Percentiles rank a stretch among this genome's conserved stretches.
These are phyloP conservation scores for Pleurotus platypus DNA, from an alignment of 768 basidiomycete species.

Conservation along the genomic window DNA sequence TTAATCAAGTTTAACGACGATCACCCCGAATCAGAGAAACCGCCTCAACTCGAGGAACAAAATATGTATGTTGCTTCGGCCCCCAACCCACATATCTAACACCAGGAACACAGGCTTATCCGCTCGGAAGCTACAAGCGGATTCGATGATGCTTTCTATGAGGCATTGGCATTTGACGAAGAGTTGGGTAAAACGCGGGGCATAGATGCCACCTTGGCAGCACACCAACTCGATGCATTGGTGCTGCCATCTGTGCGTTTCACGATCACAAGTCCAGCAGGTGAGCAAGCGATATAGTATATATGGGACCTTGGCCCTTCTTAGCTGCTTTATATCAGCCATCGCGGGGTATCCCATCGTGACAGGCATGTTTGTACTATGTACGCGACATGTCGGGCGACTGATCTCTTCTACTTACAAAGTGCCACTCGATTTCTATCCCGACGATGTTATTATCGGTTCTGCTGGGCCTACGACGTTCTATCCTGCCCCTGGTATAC, in stretches of 20 bases:
- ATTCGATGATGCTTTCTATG: conserved; percentile 39
- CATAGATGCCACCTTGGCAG: conserved; percentile 48
- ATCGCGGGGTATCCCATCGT: conserved; percentile 67
- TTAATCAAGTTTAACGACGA: conserved; percentile 55
- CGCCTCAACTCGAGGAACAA: conserved; percentile 33
- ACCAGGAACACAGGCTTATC: conserved; percentile 26
- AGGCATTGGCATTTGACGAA: conserved; percentile 38
- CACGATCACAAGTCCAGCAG: conserved; percentile 32
- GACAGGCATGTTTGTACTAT: conserved; percentile 39
- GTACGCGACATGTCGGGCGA: not conserved
- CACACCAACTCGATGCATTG: conserved; percentile 46
- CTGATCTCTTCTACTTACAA: conserved; percentile 1
- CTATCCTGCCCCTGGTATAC: conserved; percentile 52
- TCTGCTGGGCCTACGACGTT: conserved; percentile 38
- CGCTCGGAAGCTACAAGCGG: conserved; percentile 34
- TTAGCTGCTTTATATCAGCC: conserved; percentile 26
- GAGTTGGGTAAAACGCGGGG: conserved; percentile 48
- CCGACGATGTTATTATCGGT: conserved; percentile 36
- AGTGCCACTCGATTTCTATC: conserved; percentile 63
- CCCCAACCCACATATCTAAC: not conserved
- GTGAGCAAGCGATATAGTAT: conserved; percentile 20
- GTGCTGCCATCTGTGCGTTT: conserved; percentile 42
- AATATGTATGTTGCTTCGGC: conserved; percentile 21
- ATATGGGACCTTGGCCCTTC: not conserved
- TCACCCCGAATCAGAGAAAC: conserved; percentile 47